Evolutionary conservation across 352 stramenopile genomes (phyloP).

Genomic region (Sclerospora graminicola): DNA sequence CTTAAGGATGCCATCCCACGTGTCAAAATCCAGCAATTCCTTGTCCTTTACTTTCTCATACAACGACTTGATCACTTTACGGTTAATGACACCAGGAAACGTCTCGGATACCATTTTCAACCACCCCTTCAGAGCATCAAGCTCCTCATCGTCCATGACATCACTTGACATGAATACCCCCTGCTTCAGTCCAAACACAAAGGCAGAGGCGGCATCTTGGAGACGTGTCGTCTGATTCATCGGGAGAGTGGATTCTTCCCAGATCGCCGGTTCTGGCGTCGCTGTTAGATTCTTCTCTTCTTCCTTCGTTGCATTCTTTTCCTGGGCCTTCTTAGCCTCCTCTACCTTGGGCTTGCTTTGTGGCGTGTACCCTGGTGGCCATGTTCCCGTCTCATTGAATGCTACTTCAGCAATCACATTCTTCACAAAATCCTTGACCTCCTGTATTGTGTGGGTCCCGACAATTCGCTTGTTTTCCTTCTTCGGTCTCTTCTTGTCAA

Average conservation of each 20-base stretch:
- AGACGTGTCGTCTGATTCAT: slow-evolving; percentile 72
- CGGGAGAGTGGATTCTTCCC: slow-evolving; percentile 64
- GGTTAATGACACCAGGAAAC: slow-evolving; percentile 66
- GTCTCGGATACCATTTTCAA: slow-evolving; percentile 59
- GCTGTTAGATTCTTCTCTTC: slow-evolving; percentile 8
- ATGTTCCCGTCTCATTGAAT: slow-evolving; percentile 60
- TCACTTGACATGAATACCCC: slow-evolving; percentile 68
- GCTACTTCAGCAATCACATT: slow-evolving; percentile 44
- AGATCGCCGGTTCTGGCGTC: slow-evolving; percentile 25
- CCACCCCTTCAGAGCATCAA: slow-evolving; percentile 72
- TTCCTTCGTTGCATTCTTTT: slow-evolving; percentile 7
- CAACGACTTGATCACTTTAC: slow-evolving; percentile 46
- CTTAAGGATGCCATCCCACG: slow-evolving; percentile 48
- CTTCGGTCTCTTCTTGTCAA: slow-evolving; percentile 56
- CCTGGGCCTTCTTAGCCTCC: slow-evolving; percentile 1
- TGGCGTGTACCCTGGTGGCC: slow-evolving; percentile 27
- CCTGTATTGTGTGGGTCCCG: slow-evolving; percentile 65
- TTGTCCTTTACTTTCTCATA: slow-evolving; percentile 36
- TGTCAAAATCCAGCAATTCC: slow-evolving; percentile 61
- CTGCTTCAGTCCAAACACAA: slow-evolving; percentile 73
- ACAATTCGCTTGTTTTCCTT: slow-evolving; percentile 66
- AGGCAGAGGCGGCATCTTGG: slow-evolving; percentile 64
- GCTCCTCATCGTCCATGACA: slow-evolving; percentile 61
- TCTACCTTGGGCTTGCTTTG: slow-evolving; percentile 10
- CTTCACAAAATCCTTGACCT: slow-evolving; percentile 67